phyloP scores from a whole-genome alignment of 1,284 basidiomycete species.

The Phlebopus sp. region DNA sequence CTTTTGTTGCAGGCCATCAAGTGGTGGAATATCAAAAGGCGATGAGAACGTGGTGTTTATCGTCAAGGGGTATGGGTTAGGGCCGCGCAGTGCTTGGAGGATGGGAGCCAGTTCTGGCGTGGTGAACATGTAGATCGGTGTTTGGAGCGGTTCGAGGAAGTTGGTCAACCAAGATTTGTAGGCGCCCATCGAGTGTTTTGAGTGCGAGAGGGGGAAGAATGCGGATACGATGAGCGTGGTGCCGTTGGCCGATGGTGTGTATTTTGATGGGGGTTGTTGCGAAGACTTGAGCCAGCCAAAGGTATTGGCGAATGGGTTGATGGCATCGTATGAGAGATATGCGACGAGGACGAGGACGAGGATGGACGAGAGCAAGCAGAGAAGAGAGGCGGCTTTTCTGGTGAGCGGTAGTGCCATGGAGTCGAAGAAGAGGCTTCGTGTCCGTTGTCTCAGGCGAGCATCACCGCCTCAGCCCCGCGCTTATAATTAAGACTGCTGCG shows the following conservation, averaged over 20 bases:
- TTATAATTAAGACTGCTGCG: no score
- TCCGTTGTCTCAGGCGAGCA: no score
- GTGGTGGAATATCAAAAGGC: slow-evolving; percentile 47
- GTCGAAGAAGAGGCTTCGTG: no score
- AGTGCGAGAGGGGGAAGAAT: slow-evolving; percentile 47
- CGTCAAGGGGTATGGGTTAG: slow-evolving; percentile 28
- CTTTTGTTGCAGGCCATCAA: slow-evolving; percentile 29
- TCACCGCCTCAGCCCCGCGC: no score
- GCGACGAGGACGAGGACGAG: not conserved
- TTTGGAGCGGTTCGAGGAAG: slow-evolving; percentile 42
- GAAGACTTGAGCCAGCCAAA: not conserved
- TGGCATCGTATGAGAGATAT: not conserved
- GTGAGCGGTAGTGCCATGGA: not conserved
- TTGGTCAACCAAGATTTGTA: slow-evolving; percentile 42
- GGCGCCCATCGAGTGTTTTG: slow-evolving; percentile 47
- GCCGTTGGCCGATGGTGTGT: not conserved
- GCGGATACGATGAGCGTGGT: slow-evolving; percentile 48
- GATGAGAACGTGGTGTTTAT: slow-evolving; percentile 45
- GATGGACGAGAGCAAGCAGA: not conserved
- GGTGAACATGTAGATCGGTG: slow-evolving; percentile 52
- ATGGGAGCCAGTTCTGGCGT: slow-evolving; percentile 38
- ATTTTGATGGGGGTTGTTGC: not conserved
- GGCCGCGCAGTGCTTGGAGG: slow-evolving; percentile 30
- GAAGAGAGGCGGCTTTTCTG: not conserved
- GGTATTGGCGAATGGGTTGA: not conserved